These are phyloP conservation scores for Neurospora crassa DNA, from an alignment of 2,329 filamentous ascomycete species.

Conservation along the genomic window DNA sequence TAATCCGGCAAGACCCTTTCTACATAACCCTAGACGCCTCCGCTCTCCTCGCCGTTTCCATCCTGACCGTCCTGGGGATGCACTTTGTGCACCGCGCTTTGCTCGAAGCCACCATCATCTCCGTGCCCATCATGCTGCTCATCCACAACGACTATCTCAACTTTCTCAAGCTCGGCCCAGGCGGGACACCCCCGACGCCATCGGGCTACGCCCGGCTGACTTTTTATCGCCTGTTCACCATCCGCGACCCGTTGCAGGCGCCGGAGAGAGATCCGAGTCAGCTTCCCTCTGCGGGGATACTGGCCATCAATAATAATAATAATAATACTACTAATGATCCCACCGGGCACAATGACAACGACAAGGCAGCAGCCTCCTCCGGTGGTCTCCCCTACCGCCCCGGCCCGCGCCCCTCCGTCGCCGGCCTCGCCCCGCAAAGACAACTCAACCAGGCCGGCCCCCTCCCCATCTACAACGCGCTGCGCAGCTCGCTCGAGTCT, in stretches of 20 bases:
- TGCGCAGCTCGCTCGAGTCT: constrained; percentile 42
- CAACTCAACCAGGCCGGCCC: constrained; percentile 61
- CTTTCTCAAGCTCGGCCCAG: constrained; percentile 69
- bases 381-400: constrained; percentile 46
- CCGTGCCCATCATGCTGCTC: constrained; percentile 39
- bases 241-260: constrained; percentile 59
- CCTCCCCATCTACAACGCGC: constrained; percentile 40
- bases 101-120: constrained; percentile 38
- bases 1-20: constrained; percentile 40
- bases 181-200: constrained; percentile 68
- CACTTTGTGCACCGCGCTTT: constrained; percentile 39
- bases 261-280: constrained; percentile 41
- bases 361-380: no score
- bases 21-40: constrained; percentile 43
- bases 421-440: constrained; percentile 72
- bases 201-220: constrained; percentile 65
- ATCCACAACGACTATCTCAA: constrained; percentile 64
- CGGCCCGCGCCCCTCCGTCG: constrained; percentile 56
- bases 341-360: no score
- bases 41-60: constrained; percentile 34
- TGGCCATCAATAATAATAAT: constrained; percentile 23
- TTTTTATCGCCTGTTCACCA: constrained; percentile 59
- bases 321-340: no score
- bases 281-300: constrained; percentile 47
- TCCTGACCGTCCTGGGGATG: constrained; percentile 40